A percentile compares a stretch with the other conserved stretches of the same genome.
Evolutionary conservation across 2,329 filamentous ascomycete species (phyloP).

Genomic region (Pseudocercospora musae): DNA sequence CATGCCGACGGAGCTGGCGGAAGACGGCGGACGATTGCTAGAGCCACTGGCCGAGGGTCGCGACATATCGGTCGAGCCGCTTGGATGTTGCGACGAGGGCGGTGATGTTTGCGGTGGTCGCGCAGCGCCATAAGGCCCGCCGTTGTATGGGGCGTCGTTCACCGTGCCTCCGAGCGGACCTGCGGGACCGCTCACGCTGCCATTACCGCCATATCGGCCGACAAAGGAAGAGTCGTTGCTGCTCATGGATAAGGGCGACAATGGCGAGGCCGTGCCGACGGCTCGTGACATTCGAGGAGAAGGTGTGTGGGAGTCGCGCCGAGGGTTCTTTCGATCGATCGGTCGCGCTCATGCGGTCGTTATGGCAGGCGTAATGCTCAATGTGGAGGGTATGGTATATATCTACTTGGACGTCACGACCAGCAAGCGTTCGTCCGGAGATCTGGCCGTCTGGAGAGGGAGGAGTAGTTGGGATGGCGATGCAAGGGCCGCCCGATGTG

Average conservation of each 20-base stretch:
- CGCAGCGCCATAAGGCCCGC: slow-evolving; percentile 32
- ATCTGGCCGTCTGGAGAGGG: slow-evolving; percentile 11
- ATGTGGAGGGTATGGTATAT: not conserved
- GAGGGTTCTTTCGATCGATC: slow-evolving; percentile 1
- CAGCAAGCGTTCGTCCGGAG: slow-evolving; percentile 17
- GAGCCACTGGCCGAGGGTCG: slow-evolving; percentile 54
- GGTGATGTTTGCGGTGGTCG: slow-evolving; percentile 30
- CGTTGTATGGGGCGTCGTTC: slow-evolving; percentile 26
- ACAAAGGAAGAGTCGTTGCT: slow-evolving; percentile 64
- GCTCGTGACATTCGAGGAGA: slow-evolving; percentile 1
- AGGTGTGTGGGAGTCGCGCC: not conserved
- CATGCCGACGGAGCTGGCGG: slow-evolving; percentile 80
- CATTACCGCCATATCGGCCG: slow-evolving; percentile 23
- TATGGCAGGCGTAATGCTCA: not conserved
- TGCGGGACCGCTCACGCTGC: slow-evolving; percentile 10
- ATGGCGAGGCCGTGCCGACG: slow-evolving; percentile 1
- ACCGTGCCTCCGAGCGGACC: slow-evolving; percentile 19
- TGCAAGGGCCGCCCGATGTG: not conserved
- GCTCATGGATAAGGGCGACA: slow-evolving; percentile 64
- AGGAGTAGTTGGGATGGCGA: slow-evolving; percentile 1
- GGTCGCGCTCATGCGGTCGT: not conserved
- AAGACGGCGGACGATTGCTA: slow-evolving; percentile 63
- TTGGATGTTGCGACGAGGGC: slow-evolving; percentile 37
- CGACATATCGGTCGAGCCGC: slow-evolving; percentile 38
- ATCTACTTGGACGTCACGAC: not conserved